Evolutionary conservation across 495 filamentous ascomycete genomes (phyloP).

Genomic region (Letharia columbiana): DNA sequence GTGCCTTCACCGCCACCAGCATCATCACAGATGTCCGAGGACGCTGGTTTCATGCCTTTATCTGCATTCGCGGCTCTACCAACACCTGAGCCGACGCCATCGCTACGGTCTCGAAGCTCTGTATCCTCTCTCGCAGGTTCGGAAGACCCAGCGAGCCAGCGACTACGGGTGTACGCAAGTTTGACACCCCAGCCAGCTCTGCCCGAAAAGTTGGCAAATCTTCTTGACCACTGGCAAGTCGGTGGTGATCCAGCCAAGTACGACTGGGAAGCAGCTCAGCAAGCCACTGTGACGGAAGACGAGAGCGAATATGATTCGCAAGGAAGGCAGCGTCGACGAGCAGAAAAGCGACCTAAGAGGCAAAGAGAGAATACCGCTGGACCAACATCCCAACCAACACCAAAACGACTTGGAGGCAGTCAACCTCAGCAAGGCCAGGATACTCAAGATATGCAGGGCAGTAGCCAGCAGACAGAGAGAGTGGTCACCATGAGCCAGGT

Average conservation of each 20-base stretch:
- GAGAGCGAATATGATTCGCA: constrained; percentile 21
- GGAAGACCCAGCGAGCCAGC: constrained; percentile 23
- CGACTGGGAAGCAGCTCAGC: constrained; percentile 33
- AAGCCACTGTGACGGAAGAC: constrained; percentile 24
- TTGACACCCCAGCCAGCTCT: constrained; percentile 28
- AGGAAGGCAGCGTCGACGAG: constrained; percentile 12
- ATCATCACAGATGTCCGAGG: constrained; percentile 10
- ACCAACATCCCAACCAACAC: constrained; percentile 20
- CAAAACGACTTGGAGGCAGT: constrained; percentile 32
- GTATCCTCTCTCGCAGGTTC: constrained; percentile 7
- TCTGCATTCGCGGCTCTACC: constrained; percentile 18
- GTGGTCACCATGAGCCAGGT: constrained; percentile 38
- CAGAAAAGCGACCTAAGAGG: constrained; percentile 22
- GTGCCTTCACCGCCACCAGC: not conserved
- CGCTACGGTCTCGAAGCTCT: constrained; percentile 15
- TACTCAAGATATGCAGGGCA: constrained; percentile 24
- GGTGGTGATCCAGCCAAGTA: constrained; percentile 36
- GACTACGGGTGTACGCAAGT: constrained; percentile 31
- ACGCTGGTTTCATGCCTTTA: not conserved
- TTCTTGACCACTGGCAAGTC: constrained; percentile 39
- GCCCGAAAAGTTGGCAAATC: constrained; percentile 26
- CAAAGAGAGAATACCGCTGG: constrained; percentile 28
- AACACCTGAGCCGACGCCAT: constrained; percentile 17
- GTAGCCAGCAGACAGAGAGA: constrained; percentile 35
- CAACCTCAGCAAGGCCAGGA: constrained; percentile 30